Conservation (phyloP, 805 yeast genomes). For the Yueomyces sinensis region DNA sequence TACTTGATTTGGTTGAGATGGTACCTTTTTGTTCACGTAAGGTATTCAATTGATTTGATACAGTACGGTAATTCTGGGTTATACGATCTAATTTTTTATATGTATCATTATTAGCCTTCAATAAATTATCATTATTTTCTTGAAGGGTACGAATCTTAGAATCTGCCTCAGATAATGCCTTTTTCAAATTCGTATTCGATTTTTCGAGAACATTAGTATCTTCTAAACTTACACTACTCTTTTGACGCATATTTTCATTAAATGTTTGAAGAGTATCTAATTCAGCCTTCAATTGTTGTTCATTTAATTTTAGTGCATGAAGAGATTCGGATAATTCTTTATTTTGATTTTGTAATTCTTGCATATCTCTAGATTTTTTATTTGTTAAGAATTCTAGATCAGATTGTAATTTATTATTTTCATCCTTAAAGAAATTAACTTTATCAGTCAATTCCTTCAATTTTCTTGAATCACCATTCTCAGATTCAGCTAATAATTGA, state of each 20-base stretch:
- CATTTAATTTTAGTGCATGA: conserved; percentile 27
- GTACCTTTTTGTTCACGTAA: conserved; percentile 24
- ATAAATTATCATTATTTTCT: conserved; percentile 36
- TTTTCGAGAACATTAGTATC: conserved; percentile 22
- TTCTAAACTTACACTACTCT: conserved; percentile 14
- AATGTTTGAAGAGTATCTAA: conserved; percentile 19
- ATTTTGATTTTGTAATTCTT: conserved; percentile 38
- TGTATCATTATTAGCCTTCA: conserved; percentile 53
- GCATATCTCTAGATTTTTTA: conserved; percentile 52
- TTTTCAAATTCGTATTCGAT: conserved; percentile 31
- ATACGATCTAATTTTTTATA: conserved; percentile 52
- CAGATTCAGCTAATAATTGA: conserved; percentile 52
- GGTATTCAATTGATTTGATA: conserved; percentile 45
- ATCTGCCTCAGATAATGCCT: conserved; percentile 38
- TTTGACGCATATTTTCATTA: conserved; percentile 19
- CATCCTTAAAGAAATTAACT: conserved; percentile 40
- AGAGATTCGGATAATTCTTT: conserved; percentile 28
- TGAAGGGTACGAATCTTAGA: conserved; percentile 44
- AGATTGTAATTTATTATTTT: conserved; percentile 45
- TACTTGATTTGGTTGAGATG: conserved; percentile 19
- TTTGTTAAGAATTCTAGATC: conserved; percentile 36
- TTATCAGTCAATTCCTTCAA: conserved; percentile 44
- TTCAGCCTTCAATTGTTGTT: conserved; percentile 18
- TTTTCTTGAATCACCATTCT: conserved; percentile 39
- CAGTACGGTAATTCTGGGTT: conserved; percentile 52